Percentiles rank a stretch among this genome's conserved stretches.
Evolutionary conservation across 2,329 filamentous ascomycete genomes (phyloP).

Genomic region (Phyllosticta citriasiana): DNA sequence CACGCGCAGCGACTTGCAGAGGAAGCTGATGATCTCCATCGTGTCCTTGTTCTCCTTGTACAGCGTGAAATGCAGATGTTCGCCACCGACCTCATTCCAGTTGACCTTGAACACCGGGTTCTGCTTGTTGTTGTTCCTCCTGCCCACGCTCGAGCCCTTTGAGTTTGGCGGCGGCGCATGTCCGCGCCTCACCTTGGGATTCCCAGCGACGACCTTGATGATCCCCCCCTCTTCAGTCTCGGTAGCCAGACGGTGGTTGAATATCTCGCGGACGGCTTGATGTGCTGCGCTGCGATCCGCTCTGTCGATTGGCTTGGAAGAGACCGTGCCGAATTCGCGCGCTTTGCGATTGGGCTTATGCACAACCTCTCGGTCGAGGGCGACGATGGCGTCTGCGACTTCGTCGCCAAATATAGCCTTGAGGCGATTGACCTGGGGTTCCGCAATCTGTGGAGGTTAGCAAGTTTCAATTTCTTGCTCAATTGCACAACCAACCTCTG

Average conservation of each 20-base stretch:
- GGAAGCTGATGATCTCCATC: constrained; percentile 75
- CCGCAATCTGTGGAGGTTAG: constrained; percentile 21
- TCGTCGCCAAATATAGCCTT: constrained; percentile 42
- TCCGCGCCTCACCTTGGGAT: constrained; percentile 17
- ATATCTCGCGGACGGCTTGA: constrained; percentile 63
- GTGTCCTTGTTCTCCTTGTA: constrained; percentile 98
- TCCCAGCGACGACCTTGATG: constrained; percentile 46
- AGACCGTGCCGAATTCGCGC: constrained; percentile 44
- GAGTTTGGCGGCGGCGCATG: background rate
- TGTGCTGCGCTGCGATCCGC: constrained; percentile 54
- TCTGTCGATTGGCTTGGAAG: constrained; percentile 50
- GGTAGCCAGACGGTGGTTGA: constrained; percentile 68
- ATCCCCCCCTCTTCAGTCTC: constrained; percentile 61
- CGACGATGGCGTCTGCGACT: constrained; percentile 40
- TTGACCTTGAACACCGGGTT: background rate
- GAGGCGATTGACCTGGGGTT: constrained; percentile 29
- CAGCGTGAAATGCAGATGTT: constrained; percentile 81
- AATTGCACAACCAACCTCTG: background rate
- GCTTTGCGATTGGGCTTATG: constrained; percentile 46
- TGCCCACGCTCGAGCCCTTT: constrained; percentile 11
- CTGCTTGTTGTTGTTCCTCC: background rate
- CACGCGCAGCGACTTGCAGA: constrained; percentile 63
- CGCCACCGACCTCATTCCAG: constrained; percentile 61
- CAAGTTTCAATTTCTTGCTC: background rate
- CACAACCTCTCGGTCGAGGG: constrained; percentile 46